Evolutionary conservation across 768 basidiomycete genomes (phyloP).

Genomic region (Hericium erinaceus): DNA sequence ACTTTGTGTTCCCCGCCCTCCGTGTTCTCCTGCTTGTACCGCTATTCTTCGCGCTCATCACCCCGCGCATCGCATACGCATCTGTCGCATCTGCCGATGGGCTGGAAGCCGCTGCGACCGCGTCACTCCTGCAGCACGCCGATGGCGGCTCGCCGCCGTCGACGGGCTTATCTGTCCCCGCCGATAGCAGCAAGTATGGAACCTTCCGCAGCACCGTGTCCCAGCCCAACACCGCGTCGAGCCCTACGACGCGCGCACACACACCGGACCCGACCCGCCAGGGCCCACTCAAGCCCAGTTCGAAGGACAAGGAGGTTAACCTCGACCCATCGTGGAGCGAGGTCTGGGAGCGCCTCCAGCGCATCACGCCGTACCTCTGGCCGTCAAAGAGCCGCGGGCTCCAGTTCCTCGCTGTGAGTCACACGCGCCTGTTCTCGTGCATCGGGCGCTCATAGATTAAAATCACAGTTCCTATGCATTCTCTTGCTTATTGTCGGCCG

Average conservation of each 20-base stretch:
- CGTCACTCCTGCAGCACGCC: conserved; percentile 38
- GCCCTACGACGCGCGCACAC: conserved; percentile 38
- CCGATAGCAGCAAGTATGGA: conserved; percentile 55
- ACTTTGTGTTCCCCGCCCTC: conserved; percentile 49
- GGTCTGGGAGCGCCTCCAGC: conserved; percentile 52
- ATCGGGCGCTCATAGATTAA: neutral
- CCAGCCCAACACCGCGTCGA: conserved; percentile 34
- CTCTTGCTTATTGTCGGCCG: conserved; percentile 65
- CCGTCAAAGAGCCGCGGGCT: conserved; percentile 57
- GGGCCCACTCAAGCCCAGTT: conserved; percentile 16
- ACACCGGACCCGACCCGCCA: conserved; percentile 23
- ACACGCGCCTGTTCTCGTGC: conserved; percentile 17
- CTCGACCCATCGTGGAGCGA: conserved; percentile 67
- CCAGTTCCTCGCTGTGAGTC: conserved; percentile 54
- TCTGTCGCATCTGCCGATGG: conserved; percentile 34
- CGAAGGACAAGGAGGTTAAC: conserved; percentile 37
- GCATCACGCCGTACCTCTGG: conserved; percentile 78
- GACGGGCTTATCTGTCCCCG: conserved; percentile 38
- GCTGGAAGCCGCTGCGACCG: conserved; percentile 26
- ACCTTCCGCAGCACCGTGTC: conserved; percentile 53
- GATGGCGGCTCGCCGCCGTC: conserved; percentile 25
- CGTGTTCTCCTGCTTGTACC: conserved; percentile 55
- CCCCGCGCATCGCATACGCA: conserved; percentile 59
- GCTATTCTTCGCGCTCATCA: conserved; percentile 49
- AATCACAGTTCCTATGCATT: conserved; percentile 50